Evolutionary conservation across 2,329 filamentous ascomycete genomes (phyloP).

Genomic region (Colletotrichum gloeosporioides): DNA sequence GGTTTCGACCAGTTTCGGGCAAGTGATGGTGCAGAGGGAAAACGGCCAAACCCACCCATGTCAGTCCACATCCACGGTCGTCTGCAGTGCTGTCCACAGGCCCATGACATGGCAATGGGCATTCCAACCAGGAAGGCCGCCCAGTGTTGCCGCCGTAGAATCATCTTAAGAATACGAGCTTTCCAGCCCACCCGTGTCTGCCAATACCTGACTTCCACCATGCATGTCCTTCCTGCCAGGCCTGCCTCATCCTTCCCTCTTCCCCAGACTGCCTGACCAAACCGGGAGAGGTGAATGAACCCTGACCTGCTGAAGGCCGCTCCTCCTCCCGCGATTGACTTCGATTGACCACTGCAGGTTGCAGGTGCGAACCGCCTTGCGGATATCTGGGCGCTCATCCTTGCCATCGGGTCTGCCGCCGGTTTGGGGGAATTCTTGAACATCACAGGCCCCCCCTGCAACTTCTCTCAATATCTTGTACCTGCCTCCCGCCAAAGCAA

Average conservation of each 20-base stretch:
- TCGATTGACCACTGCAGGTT: not conserved
- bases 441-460: constrained; percentile 9
- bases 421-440: constrained; percentile 4
- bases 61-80: constrained; percentile 4
- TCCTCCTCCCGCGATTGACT: not conserved
- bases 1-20: constrained; percentile 19
- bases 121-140: not conserved
- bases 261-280: constrained; percentile 1
- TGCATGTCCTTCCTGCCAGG: not conserved
- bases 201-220: not conserved
- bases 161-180: constrained; percentile 22
- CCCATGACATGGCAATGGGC: constrained; percentile 15
- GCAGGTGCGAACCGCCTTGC: not conserved
- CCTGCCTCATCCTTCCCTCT: not conserved
- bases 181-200: not conserved
- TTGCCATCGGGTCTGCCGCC: constrained; percentile 13
- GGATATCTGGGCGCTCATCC: not conserved
- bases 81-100: not conserved
- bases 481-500: not conserved
- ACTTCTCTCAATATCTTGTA: constrained; percentile 8
- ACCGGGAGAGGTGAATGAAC: not conserved
- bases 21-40: constrained; percentile 4
- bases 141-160: constrained; percentile 6
- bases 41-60: not conserved
- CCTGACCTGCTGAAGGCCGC: not conserved